These are phyloP conservation scores for Blastocystis hominis DNA, from an alignment of 352 stramenopile species.

Conservation along the genomic window DNA sequence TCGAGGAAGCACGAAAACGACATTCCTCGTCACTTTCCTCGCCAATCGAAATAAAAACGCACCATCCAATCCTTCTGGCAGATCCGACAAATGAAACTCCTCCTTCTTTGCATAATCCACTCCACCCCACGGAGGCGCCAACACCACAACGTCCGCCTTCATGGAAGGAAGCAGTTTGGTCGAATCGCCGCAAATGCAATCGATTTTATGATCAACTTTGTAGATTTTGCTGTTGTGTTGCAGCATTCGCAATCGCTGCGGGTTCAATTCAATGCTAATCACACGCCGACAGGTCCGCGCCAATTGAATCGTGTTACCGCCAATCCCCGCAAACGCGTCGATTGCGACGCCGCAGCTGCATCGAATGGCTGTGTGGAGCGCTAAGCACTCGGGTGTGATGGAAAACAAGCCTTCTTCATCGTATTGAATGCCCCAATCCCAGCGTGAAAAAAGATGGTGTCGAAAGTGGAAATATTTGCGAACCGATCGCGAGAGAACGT, in stretches of 20 bases:
- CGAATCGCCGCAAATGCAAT: slow-evolving; percentile 37
- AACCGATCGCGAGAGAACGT: slow-evolving; percentile 51
- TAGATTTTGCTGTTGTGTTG: slow-evolving; percentile 27
- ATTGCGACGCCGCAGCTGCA: slow-evolving; percentile 72
- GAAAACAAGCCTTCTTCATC: slow-evolving; percentile 84
- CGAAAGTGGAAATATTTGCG: slow-evolving; percentile 81
- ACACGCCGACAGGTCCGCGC: slow-evolving; percentile 75
- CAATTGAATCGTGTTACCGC: slow-evolving; percentile 83
- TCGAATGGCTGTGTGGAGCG: slow-evolving; percentile 73
- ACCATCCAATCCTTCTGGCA: slow-evolving; percentile 66
- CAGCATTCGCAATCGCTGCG: background rate
- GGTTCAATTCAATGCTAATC: slow-evolving; percentile 3
- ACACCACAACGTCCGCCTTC: slow-evolving; percentile 73
- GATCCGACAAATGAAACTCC: background rate
- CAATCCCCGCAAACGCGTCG: slow-evolving; percentile 80
- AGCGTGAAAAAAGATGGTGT: slow-evolving; percentile 75
- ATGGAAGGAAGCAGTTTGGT: slow-evolving; percentile 60
- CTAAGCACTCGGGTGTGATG: slow-evolving; percentile 79
- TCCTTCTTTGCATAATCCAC: slow-evolving; percentile 62
- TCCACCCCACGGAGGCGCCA: slow-evolving; percentile 78
- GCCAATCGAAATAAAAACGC: slow-evolving; percentile 68
- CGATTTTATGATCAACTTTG: slow-evolving; percentile 5
- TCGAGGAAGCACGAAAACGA: slow-evolving; percentile 73
- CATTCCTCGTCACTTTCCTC: slow-evolving; percentile 67
- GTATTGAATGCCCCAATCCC: slow-evolving; percentile 78